These are phyloP conservation scores for Ogataea methylovora DNA, from an alignment of 805 yeast genomes.

Conservation along the genomic window DNA sequence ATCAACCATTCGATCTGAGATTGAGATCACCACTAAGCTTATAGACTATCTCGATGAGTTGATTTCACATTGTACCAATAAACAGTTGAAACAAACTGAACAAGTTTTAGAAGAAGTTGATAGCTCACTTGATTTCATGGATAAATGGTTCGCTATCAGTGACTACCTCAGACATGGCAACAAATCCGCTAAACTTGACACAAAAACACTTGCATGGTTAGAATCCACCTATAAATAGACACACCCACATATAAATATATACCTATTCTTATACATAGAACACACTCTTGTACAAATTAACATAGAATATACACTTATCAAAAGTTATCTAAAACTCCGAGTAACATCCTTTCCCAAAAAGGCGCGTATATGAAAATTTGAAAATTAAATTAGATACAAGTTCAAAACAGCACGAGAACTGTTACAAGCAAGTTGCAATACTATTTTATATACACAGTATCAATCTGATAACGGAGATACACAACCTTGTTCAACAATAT, in stretches of 20 bases:
- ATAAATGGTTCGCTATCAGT: conserved; percentile 10
- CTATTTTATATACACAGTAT: too few species aligned
- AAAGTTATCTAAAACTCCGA: too few species aligned
- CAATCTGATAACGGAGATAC: too few species aligned
- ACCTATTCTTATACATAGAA: not conserved
- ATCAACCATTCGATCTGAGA: not conserved
- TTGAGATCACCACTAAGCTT: not conserved
- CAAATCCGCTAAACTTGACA: not conserved
- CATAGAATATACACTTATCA: too few species aligned
- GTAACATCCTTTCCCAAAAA: too few species aligned
- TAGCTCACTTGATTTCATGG: conserved; percentile 4
- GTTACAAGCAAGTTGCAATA: too few species aligned
- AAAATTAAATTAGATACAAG: too few species aligned
- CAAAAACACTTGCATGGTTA: not conserved
- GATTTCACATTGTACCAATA: conserved; percentile 5
- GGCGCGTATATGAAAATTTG: too few species aligned
- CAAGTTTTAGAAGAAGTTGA: conserved; percentile 6
- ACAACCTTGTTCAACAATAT: too few species aligned
- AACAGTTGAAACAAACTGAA: conserved; percentile 2
- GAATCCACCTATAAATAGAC: not conserved
- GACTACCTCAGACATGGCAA: not conserved
- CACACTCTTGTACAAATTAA: too few species aligned
- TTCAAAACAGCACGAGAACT: too few species aligned
- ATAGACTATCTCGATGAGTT: conserved; percentile 9
- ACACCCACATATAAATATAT: not conserved